A percentile compares a stretch with the other conserved stretches of the same genome.
Evolutionary conservation across 2,329 filamentous ascomycete species (phyloP).

Genomic region (Alternaria hordeiaustralica): DNA sequence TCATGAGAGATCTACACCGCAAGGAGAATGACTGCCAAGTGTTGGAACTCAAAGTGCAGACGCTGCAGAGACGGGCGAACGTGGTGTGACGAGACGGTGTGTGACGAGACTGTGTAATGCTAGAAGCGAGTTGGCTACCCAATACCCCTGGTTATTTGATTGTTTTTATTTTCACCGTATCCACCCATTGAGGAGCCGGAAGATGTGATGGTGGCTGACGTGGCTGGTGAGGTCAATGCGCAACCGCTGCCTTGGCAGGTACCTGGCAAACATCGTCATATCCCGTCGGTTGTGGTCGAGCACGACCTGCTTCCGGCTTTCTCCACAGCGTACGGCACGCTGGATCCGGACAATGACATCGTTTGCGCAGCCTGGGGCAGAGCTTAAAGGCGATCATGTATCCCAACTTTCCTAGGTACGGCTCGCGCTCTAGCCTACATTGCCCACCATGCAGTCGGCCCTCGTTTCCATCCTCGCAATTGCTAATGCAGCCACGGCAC

Average conservation of each 20-base stretch:
- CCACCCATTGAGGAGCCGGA: background rate
- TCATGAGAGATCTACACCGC: conserved; percentile 48
- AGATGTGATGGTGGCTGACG: conserved; percentile 7
- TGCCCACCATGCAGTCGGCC: conserved; percentile 22
- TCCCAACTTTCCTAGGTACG: conserved; percentile 11
- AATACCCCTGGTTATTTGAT: background rate
- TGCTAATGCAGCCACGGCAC: conserved; percentile 33
- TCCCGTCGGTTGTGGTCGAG: background rate
- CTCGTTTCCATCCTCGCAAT: conserved; percentile 33
- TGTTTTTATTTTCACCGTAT: background rate
- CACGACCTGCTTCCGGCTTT: background rate
- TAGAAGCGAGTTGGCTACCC: background rate
- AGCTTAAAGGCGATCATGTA: conserved; percentile 5
- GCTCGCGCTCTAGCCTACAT: conserved; percentile 6
- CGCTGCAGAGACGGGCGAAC: conserved; percentile 33
- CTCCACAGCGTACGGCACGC: background rate
- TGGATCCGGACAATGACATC: conserved; percentile 11
- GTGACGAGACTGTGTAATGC: background rate
- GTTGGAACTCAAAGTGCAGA: conserved; percentile 47
- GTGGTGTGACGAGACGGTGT: conserved; percentile 8
- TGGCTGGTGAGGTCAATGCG: conserved; percentile 13
- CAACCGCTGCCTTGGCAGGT: conserved; percentile 17
- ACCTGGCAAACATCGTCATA: conserved; percentile 25
- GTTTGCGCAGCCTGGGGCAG: background rate
- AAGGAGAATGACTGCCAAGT: conserved; percentile 50